Evolutionary conservation across 305 asterid genomes (phyloP).

Genomic region (Solanum hybrid): DNA sequence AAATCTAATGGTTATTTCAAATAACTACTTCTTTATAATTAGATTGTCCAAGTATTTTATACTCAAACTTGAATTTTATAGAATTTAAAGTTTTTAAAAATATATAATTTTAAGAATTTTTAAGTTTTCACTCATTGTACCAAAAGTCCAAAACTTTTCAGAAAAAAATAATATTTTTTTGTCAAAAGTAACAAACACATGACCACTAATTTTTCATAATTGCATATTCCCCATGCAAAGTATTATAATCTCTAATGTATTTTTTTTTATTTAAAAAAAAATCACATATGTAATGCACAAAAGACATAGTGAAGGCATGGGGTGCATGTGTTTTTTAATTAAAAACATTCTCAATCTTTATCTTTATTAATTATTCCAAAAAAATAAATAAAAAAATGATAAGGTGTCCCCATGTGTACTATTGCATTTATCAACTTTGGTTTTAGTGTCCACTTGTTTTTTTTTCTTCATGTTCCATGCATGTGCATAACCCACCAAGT

Average conservation of each 20-base stretch:
- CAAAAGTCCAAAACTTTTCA: background rate
- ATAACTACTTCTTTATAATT: background rate
- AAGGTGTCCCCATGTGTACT: background rate
- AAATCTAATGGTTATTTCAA: background rate
- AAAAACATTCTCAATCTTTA: background rate
- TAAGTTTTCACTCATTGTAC: background rate
- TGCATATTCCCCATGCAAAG: background rate
- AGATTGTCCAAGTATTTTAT: background rate
- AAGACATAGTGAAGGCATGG: background rate
- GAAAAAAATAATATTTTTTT: background rate
- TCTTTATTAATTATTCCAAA: background rate
- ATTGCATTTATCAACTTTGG: background rate
- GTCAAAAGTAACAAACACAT: background rate
- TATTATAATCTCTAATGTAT: background rate
- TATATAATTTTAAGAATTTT: too few relatives aligned
- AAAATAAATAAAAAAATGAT: too few relatives aligned
- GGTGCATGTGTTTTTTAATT: background rate
- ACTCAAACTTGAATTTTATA: background rate
- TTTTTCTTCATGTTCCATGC: background rate
- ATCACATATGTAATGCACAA: background rate
- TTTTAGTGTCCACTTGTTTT: background rate
- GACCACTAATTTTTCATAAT: background rate
- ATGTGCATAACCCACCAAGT: background rate
- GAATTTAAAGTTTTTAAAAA: background rate
- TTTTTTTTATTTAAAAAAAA: background rate